phyloP scores from a whole-genome alignment of 345 rosid species.

The Hibiscus mutabilis region DNA sequence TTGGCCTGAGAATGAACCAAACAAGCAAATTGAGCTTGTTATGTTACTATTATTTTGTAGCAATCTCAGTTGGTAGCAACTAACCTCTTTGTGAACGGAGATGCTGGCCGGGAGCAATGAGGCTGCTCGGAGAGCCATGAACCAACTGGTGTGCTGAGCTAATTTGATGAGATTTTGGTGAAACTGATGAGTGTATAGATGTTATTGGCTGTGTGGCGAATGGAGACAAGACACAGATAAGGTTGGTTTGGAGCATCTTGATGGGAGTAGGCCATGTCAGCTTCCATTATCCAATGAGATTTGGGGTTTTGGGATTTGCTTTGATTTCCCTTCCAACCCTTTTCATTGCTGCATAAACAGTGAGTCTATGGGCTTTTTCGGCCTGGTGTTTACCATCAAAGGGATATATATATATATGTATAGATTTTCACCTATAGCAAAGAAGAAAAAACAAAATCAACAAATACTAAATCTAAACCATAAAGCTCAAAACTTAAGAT shows the following conservation, averaged over 20 bases:
- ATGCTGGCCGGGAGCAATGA: conserved; percentile 51
- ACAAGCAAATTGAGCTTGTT: background rate
- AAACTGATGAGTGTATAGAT: background rate
- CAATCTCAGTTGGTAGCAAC: background rate
- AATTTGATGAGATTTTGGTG: background rate
- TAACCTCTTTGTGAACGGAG: conserved; percentile 54
- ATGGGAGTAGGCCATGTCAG: conserved; percentile 34
- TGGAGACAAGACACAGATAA: conserved; percentile 28
- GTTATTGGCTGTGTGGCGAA: background rate
- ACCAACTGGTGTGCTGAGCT: background rate
- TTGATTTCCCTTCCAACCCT: background rate
- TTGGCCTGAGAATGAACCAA: conserved; percentile 38
- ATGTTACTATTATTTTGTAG: background rate
- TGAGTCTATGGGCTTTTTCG: background rate
- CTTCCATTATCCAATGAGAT: conserved; percentile 57
- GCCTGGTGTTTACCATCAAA: background rate
- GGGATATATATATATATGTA: too few species aligned
- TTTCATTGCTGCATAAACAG: background rate
- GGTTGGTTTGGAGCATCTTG: conserved; percentile 20
- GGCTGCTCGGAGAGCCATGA: conserved; percentile 73
- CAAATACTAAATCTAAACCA: too few species aligned
- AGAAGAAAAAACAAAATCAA: too few species aligned
- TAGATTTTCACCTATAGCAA: too few species aligned
- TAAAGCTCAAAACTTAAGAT: too few species aligned
- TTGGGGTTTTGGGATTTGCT: conserved; percentile 75